Conservation (phyloP, 176 grass and related monocot species). For the Canna indica region DNA sequence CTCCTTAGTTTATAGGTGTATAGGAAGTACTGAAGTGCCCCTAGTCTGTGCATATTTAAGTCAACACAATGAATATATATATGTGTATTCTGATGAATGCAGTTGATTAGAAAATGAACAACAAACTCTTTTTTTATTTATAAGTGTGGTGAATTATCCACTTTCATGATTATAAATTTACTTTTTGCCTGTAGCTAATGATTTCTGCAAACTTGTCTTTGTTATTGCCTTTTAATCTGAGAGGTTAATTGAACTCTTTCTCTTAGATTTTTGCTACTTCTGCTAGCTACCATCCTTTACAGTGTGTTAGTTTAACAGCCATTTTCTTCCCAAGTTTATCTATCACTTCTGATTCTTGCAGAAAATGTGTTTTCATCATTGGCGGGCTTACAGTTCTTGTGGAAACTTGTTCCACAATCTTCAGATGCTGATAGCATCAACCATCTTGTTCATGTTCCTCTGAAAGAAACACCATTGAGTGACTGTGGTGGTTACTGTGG, state of each 20-base stretch:
- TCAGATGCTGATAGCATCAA: conserved; percentile 36
- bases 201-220: background rate
- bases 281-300: background rate
- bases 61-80: background rate
- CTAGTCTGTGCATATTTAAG: too few species aligned
- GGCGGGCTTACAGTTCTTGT: conserved; percentile 75
- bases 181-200: background rate
- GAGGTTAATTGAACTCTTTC: background rate
- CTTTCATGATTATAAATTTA: background rate
- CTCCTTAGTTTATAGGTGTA: too few species aligned
- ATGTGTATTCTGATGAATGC: background rate
- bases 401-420: conserved; percentile 63
- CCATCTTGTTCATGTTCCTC: conserved; percentile 81
- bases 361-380: conserved; percentile 89
- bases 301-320: background rate
- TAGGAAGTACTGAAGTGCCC: too few species aligned
- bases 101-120: too few species aligned
- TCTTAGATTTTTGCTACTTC: background rate
- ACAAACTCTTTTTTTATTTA: background rate
- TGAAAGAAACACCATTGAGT: conserved; percentile 91
- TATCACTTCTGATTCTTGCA: conserved; percentile 32
- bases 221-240: background rate
- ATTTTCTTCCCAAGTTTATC: conserved; percentile 6
- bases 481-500: conserved; percentile 85
- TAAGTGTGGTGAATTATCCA: background rate